Evolutionary conservation across 495 filamentous ascomycete species (phyloP).

Genomic region (Schizothecium vesticola): DNA sequence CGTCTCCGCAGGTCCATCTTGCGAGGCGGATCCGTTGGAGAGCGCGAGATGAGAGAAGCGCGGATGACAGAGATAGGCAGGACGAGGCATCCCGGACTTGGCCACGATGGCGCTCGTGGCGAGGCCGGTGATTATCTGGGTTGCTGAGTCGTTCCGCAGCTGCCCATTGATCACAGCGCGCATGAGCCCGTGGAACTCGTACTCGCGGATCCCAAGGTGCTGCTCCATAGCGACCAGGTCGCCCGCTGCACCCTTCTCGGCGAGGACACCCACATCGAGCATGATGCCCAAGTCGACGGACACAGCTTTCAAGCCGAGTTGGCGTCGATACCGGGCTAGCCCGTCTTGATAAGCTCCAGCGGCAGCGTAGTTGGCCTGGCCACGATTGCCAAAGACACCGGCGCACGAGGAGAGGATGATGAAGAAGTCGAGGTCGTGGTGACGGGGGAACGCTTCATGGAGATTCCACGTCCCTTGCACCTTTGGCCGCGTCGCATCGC

Average conservation of each 20-base stretch:
- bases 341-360: constrained; percentile 54
- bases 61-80: too few relatives aligned
- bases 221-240: constrained; percentile 15
- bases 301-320: constrained; percentile 31
- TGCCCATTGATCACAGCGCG: neutral
- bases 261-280: constrained; percentile 30
- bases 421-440: constrained; percentile 55
- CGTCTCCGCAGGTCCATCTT: constrained; percentile 1
- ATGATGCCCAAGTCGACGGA: constrained; percentile 46
- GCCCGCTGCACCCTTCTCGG: constrained; percentile 21
- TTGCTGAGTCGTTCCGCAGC: neutral
- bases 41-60: too few relatives aligned
- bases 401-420: constrained; percentile 52
- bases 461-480: constrained; percentile 34
- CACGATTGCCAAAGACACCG: constrained; percentile 43
- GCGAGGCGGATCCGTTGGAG: neutral
- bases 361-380: constrained; percentile 54
- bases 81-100: neutral
- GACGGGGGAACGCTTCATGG: constrained; percentile 25
- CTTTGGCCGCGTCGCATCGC: constrained; percentile 47
- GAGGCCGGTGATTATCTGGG: constrained; percentile 26
- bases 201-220: constrained; percentile 21
- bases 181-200: constrained; percentile 28
- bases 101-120: constrained; percentile 40
- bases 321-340: constrained; percentile 34